Evolutionary conservation across 2,329 filamentous ascomycete species (phyloP), one percentile per base, ranked within the genome.

Genomic region (Arachnopeziza araneosa): DNA sequence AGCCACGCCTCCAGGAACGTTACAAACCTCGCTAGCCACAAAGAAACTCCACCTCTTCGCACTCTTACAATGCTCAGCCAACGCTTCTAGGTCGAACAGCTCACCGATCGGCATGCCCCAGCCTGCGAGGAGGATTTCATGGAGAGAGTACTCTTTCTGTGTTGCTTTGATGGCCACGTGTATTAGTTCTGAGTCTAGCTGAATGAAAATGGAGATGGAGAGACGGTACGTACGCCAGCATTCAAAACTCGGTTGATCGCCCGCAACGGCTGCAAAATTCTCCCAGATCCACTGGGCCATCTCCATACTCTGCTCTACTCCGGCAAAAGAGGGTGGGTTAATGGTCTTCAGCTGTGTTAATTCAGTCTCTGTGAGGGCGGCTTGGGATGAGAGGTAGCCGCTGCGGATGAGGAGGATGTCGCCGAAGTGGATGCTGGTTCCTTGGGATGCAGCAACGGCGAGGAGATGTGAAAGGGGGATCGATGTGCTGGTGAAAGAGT

Each of bases 281-380:
- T 77, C 75, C 79, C 79, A 81, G 24, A 81, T 71, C 77, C 76
- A 81, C 23, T 69, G 65, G 44, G 77, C 57, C 17, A 71, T 72
- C 4, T 71, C 74, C 50, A 66, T 62, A 8, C 57, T 58, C 1
- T 59, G 52, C 63, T 77, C 73, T 1, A 80, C 67, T 1, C 79
- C 78, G 26, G 48, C 48, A 22, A 52, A 21, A 17, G 36, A 14
- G 4, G 36, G 36, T 19, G 17, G 10, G 12, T 44, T 19, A 4
- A 19, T 4, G 10, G 36, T 44, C 12, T 44, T 44, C 4, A 14
- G 10, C 2, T 14, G 6, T 4, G 10, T 8, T 2, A 19, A 4
- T 8, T n/a, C 50, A 10, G 50, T n/a, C 14, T 77, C 63, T 4
- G 49, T 68, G 63, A 58, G 24, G 6, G 59, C 26, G 1, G 61